Evolutionary conservation across 179 eudicot genomes (phyloP).

Genomic region (Spinacia oleracea): DNA sequence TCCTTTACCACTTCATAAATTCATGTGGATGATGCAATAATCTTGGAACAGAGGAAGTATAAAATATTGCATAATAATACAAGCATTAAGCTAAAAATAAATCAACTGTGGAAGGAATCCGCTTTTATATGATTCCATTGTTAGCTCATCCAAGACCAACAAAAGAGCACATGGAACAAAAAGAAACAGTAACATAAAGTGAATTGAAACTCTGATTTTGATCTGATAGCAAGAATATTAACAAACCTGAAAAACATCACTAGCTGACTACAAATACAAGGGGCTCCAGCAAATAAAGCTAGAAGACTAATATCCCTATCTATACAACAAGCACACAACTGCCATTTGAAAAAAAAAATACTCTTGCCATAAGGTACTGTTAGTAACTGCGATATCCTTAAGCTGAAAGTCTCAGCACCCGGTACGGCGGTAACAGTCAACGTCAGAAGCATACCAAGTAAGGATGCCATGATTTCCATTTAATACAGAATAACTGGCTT

Average conservation of each 20-base stretch:
- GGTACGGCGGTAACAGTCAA: conserved; percentile 23
- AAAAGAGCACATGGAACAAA: conserved; percentile 14
- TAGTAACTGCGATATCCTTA: conserved; percentile 28
- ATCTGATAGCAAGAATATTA: conserved; percentile 34
- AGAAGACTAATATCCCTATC: conserved; percentile 35
- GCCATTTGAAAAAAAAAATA: conserved; percentile 21
- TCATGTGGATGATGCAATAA: no score
- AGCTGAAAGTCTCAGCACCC: conserved; percentile 25
- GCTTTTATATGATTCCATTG: background rate
- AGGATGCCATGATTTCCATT: conserved; percentile 32
- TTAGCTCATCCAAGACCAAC: conserved; percentile 15
- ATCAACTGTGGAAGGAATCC: conserved; percentile 15
- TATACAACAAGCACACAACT: conserved; percentile 44
- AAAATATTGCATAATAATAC: no score
- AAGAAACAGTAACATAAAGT: conserved; percentile 5
- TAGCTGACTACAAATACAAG: conserved; percentile 33
- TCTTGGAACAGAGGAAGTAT: no score
- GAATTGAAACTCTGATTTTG: conserved; percentile 24
- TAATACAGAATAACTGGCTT: conserved; percentile 31
- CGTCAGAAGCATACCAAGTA: conserved; percentile 36
- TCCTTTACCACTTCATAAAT: no score
- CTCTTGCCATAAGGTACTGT: conserved; percentile 34
- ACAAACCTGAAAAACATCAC: conserved; percentile 40
- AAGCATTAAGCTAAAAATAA: background rate
- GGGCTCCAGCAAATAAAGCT: conserved; percentile 24